These are phyloP conservation scores for Limnomonas spitsbergensis DNA, from an alignment of 139 green algal species.

Conservation along the genomic window DNA sequence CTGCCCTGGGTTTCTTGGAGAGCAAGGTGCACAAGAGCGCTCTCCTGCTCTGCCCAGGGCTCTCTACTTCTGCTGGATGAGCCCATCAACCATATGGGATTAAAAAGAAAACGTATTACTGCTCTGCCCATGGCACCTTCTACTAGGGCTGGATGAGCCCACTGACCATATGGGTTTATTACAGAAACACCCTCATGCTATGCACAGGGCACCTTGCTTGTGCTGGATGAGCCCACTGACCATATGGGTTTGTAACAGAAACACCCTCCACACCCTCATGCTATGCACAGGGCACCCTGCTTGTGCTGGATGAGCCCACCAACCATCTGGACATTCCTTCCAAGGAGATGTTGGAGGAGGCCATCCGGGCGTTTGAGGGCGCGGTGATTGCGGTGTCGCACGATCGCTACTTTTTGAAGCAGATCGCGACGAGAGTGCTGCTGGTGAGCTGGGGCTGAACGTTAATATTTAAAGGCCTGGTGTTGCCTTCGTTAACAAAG, in stretches of 20 bases:
- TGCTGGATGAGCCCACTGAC: too few species aligned
- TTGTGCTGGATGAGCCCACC: constrained; percentile 93
- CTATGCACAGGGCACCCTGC: constrained; percentile 72
- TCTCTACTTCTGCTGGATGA: constrained; percentile 91
- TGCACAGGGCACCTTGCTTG: too few species aligned
- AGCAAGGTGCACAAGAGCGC: too few species aligned
- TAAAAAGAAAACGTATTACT: too few species aligned
- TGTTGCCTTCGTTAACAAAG: neutral
- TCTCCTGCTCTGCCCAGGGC: too few species aligned
- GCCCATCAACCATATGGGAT: constrained; percentile 98
- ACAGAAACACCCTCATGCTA: too few species aligned
- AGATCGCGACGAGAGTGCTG: constrained; percentile 91
- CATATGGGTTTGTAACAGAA: constrained; percentile 1
- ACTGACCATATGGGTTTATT: constrained; percentile 1
- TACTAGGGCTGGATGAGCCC: too few species aligned
- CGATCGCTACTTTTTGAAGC: constrained; percentile 95
- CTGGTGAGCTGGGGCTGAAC: too few species aligned
- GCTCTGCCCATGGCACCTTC: too few species aligned
- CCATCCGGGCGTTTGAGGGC: constrained; percentile 85
- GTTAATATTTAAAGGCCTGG: neutral
- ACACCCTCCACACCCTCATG: too few species aligned
- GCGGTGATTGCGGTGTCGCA: constrained; percentile 94
- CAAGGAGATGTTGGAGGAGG: constrained; percentile 97
- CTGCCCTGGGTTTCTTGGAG: too few species aligned
- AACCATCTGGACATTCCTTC: constrained; percentile 99